Evolutionary conservation across 129 eudicot genomes (phyloP).

Genomic region (Escallonia rubra): DNA sequence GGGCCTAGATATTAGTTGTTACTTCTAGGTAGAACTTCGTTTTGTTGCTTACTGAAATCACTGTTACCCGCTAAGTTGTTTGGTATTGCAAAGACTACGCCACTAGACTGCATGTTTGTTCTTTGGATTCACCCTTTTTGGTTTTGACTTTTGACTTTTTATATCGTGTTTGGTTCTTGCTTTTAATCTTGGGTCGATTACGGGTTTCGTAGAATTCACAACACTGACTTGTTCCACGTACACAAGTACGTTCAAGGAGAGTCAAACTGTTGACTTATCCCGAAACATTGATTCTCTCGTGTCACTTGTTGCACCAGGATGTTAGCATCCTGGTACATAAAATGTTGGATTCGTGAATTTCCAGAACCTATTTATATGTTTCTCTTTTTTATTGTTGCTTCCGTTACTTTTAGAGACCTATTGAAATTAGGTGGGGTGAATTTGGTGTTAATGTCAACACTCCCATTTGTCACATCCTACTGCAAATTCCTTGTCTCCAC

Average conservation of each 20-base stretch:
- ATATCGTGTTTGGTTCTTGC: background rate
- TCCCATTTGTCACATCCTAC: no score
- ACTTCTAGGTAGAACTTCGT: background rate
- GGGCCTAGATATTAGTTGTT: slow-evolving; percentile 14
- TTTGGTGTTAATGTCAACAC: no score
- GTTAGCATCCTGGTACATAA: no score
- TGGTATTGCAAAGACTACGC: background rate
- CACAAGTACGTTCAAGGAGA: background rate
- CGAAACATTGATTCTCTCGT: no score
- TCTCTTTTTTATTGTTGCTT: no score
- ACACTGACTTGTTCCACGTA: background rate
- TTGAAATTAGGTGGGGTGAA: no score
- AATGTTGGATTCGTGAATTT: no score
- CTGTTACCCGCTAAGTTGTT: background rate
- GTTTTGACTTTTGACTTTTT: background rate
- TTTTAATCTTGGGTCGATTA: background rate
- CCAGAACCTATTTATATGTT: no score
- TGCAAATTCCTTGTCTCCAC: no score
- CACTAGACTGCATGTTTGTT: background rate
- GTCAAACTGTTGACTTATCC: background rate
- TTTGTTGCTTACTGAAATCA: no score
- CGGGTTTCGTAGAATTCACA: background rate
- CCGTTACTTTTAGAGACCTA: no score
- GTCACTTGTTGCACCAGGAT: no score
- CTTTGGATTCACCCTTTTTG: background rate